These are phyloP conservation scores for Leccinum incarnatum DNA, from an alignment of 768 basidiomycete genomes.

Conservation along the genomic window DNA sequence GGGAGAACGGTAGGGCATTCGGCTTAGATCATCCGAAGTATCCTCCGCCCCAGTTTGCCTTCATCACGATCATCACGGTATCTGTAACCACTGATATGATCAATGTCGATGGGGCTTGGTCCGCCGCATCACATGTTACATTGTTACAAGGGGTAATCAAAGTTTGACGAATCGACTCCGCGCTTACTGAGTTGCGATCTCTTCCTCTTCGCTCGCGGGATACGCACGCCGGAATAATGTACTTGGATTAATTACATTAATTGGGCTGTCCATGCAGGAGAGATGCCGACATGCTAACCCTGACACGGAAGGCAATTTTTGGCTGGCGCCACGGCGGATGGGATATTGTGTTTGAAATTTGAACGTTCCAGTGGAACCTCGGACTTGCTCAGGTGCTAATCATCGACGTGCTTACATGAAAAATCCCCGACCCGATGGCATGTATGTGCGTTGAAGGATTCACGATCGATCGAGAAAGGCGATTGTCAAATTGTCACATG, in stretches of 20 bases:
- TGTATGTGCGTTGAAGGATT: neutral
- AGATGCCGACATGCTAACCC: slow-evolving; percentile 17
- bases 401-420: neutral
- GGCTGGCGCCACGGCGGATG: neutral
- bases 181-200: slow-evolving; percentile 16
- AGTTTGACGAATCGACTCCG: slow-evolving; percentile 15
- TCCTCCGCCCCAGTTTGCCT: neutral
- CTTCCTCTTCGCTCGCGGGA: slow-evolving; percentile 22
- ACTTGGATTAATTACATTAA: slow-evolving; percentile 10
- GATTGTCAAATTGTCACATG: slow-evolving; percentile 1
- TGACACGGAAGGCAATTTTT: neutral
- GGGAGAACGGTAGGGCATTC: slow-evolving; percentile 9
- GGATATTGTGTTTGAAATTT: neutral
- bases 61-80: slow-evolving; percentile 11
- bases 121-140: neutral
- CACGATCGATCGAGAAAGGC: neutral
- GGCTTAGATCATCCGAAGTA: slow-evolving; percentile 13
- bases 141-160: slow-evolving; percentile 20
- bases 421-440: neutral
- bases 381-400: neutral
- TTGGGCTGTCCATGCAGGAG: slow-evolving; percentile 1
- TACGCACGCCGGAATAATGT: slow-evolving; percentile 1
- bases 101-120: neutral
- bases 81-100: slow-evolving; percentile 7
- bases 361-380: neutral